These are phyloP conservation scores for Saccharum officinarum DNA, from an alignment of 176 grass and related monocot genomes.

Conservation along the genomic window DNA sequence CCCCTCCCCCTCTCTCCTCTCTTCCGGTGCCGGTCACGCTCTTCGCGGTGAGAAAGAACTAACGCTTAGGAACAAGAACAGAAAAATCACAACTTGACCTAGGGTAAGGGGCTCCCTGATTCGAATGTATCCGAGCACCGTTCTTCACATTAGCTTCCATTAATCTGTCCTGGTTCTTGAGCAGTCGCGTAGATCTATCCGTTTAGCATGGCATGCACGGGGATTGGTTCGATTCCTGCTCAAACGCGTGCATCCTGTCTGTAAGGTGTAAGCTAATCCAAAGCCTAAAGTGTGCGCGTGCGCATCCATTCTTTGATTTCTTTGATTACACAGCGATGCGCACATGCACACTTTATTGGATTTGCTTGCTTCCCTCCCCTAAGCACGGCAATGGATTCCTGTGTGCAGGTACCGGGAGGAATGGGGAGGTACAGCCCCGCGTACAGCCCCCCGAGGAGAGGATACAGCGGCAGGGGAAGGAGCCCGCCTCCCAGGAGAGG, in stretches of 20 bases:
- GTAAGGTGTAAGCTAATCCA: no score
- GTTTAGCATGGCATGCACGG: not conserved
- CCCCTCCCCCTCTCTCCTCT: not conserved
- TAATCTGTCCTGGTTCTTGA: not conserved
- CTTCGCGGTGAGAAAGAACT: not conserved
- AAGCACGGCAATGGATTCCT: not conserved
- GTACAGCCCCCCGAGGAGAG: constrained; percentile 67
- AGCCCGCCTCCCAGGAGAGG: constrained; percentile 34
- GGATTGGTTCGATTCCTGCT: not conserved
- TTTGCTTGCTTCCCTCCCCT: not conserved
- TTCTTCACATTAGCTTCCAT: no score
- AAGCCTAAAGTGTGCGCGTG: no score
- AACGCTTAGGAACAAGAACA: not conserved
- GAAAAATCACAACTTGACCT: not conserved
- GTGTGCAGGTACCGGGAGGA: not conserved
- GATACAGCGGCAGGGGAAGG: constrained; percentile 46
- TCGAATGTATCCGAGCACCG: not conserved
- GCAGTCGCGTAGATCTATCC: not conserved
- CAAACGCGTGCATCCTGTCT: no score
- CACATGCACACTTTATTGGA: not conserved
- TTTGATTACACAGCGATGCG: not conserved
- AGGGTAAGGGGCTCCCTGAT: not conserved
- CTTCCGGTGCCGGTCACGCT: not conserved
- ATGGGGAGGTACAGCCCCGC: constrained; percentile 83
- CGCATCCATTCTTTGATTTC: not conserved